These are phyloP conservation scores for Pseudohalonectria lignicola DNA, from an alignment of 2,329 filamentous ascomycete genomes.

Conservation along the genomic window DNA sequence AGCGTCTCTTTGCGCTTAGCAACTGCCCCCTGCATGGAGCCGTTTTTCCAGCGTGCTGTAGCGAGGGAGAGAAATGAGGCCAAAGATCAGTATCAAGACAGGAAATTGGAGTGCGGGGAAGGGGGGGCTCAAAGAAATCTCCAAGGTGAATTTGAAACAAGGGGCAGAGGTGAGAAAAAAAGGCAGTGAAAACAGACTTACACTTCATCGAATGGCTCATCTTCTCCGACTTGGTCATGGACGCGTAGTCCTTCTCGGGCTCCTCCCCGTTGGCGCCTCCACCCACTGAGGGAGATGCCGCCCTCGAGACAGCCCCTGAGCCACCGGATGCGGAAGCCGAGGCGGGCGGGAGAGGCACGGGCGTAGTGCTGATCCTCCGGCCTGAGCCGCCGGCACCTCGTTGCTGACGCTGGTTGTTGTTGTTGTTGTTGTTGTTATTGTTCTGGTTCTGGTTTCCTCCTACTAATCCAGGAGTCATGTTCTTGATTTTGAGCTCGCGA, in stretches of 20 bases:
- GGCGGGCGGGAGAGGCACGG: background rate
- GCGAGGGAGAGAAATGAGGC: background rate
- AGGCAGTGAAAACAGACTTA: slow-evolving; percentile 21
- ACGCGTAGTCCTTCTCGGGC: slow-evolving; percentile 43
- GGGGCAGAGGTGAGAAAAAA: background rate
- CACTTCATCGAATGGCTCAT: slow-evolving; percentile 57
- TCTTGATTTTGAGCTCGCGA: slow-evolving; percentile 8
- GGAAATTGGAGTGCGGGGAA: background rate
- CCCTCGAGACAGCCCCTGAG: slow-evolving; percentile 1
- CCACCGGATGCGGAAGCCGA: slow-evolving; percentile 1
- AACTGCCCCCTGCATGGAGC: slow-evolving; percentile 49
- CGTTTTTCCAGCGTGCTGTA: slow-evolving; percentile 47
- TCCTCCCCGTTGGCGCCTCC: slow-evolving; percentile 19
- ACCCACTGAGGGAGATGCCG: background rate
- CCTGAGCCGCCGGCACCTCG: slow-evolving; percentile 1
- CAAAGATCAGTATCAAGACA: background rate
- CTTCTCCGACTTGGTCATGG: slow-evolving; percentile 55
- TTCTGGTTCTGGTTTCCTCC: background rate
- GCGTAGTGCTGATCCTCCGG: background rate
- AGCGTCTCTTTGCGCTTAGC: slow-evolving; percentile 50
- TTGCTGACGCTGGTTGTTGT: too few relatives aligned
- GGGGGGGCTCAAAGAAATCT: too few relatives aligned
- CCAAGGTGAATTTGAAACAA: background rate
- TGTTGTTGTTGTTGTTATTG: too few relatives aligned
- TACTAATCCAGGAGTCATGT: slow-evolving; percentile 3